Base-by-base conservation (phyloP, 768 basidiomycete genomes). In the Rhodotorula toruloides region DNA sequence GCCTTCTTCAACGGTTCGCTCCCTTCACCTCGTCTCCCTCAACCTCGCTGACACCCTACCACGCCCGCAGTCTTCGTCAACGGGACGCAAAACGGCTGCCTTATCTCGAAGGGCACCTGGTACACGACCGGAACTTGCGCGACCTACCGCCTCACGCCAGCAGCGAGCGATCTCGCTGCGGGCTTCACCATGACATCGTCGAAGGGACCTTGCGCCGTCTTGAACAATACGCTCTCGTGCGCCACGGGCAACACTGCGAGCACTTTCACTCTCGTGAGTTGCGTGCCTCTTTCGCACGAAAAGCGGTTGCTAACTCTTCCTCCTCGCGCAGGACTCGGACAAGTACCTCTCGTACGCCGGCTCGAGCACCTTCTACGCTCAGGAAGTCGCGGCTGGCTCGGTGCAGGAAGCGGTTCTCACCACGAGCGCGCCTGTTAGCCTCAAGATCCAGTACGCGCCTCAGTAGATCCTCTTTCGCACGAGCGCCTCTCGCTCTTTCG, bases 111-210 rank as follows among this genome's bases (percentile, higher is more conserved):
- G 13, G 85, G 84, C 27, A 85, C 83, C 19, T 85, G 84, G 84
- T 79, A 81, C 13, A 83, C 84, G 79, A 19, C 31, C 19, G 47
- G 34, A 2, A 27, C 53, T 34, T 50, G 54, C 56, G 58, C 68
- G 5, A 55, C 59, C 16, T 61, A 58, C 50, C 27, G 34, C n/a
- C 40, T 63, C 46, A 14, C 61, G 17, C 22, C 39, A 4, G 6
- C 47, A 11, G 11, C 21, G 34, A 32, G 17, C 48, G 21, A n/a
- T 22, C 22, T 58, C n/a, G 21, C 17, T 27, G 8, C 21, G 13
- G 80, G 81, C 71, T 85, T 85, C 77, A 85, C 83, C 16, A 79
- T 86, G 78, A 79, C 79, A 32, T 83, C 83, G 31, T 84, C 83
- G 17, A 85, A 85, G 75, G 85, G 85, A 21, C 78, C 75, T 57